phyloP scores from a whole-genome alignment of 1,284 basidiomycete species.

The Apiotrichum siamense region DNA sequence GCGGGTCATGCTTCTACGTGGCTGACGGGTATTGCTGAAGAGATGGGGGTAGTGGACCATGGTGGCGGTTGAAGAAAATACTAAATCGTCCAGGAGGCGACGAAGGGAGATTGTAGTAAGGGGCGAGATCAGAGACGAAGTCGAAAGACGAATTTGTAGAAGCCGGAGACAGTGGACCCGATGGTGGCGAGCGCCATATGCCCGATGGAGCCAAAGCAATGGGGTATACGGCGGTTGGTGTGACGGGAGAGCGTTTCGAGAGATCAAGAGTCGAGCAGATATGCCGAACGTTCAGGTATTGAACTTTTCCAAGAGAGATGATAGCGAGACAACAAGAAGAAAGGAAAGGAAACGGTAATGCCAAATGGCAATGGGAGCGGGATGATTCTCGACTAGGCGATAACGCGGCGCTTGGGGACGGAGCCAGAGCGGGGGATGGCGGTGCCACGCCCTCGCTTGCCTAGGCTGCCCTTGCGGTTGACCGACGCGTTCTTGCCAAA shows the following conservation, averaged over 20 bases:
- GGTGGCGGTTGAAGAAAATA: too few relatives aligned
- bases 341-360: background rate
- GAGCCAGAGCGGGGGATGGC: background rate
- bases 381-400: conserved; percentile 6
- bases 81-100: conserved; percentile 1
- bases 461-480: conserved; percentile 9
- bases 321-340: background rate
- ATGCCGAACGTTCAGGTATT: background rate
- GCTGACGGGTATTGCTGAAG: background rate
- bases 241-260: background rate
- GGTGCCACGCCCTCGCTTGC: conserved; percentile 12
- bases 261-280: background rate
- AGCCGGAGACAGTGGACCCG: background rate
- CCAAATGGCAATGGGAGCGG: too few relatives aligned
- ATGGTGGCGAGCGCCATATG: background rate
- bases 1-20: conserved; percentile 1
- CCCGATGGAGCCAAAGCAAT: background rate
- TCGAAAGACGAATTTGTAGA: background rate
- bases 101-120: background rate
- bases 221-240: background rate
- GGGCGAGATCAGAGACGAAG: background rate
- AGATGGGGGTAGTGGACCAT: background rate
- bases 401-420: conserved; percentile 9
- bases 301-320: background rate
- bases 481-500: conserved; percentile 12